Evolutionary conservation across 768 basidiomycete species (phyloP).

Genomic region (Leccinum barrowsii): DNA sequence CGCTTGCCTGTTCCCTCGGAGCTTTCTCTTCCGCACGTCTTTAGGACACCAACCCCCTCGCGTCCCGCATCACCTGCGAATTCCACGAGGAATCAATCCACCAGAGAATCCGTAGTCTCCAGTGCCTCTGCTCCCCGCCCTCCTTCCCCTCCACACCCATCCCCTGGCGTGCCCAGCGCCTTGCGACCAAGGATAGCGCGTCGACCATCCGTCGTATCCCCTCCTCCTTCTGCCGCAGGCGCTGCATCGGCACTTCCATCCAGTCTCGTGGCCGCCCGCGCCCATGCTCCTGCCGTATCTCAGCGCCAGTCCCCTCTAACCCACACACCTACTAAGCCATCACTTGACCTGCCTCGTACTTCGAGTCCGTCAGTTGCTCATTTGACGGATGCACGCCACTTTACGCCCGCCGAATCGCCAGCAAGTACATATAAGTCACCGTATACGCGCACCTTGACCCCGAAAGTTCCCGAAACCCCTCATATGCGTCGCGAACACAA

Average conservation of each 20-base stretch:
- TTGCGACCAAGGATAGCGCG: conserved; percentile 36
- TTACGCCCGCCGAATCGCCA: conserved; percentile 19
- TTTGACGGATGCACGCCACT: conserved; percentile 8
- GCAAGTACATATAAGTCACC: conserved; percentile 22
- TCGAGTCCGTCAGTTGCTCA: conserved; percentile 17
- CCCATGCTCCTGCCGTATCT: conserved; percentile 23
- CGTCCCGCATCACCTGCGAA: conserved; percentile 41
- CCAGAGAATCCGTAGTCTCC: conserved; percentile 23
- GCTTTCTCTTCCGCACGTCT: conserved; percentile 24
- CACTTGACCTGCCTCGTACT: conserved; percentile 17
- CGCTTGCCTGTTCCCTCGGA: conserved; percentile 11
- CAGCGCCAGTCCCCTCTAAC: conserved; percentile 14
- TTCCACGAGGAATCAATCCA: conserved; percentile 22
- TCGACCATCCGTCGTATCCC: conserved; percentile 44
- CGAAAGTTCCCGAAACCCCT: conserved; percentile 30
- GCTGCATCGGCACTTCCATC: conserved; percentile 18
- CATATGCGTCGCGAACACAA: conserved; percentile 54
- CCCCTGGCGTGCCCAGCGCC: conserved; percentile 26
- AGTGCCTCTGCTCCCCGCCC: conserved; percentile 17
- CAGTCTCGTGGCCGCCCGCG: conserved; percentile 25
- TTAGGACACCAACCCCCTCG: conserved; percentile 27
- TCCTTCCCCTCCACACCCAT: conserved; percentile 24
- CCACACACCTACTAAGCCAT: conserved; percentile 14
- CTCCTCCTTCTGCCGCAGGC: conserved; percentile 30
- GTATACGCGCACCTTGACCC: conserved; percentile 25